Evolutionary conservation across 164 flowering plant genomes (phyloP).

Genomic region (Umbilicus rupestris): DNA sequence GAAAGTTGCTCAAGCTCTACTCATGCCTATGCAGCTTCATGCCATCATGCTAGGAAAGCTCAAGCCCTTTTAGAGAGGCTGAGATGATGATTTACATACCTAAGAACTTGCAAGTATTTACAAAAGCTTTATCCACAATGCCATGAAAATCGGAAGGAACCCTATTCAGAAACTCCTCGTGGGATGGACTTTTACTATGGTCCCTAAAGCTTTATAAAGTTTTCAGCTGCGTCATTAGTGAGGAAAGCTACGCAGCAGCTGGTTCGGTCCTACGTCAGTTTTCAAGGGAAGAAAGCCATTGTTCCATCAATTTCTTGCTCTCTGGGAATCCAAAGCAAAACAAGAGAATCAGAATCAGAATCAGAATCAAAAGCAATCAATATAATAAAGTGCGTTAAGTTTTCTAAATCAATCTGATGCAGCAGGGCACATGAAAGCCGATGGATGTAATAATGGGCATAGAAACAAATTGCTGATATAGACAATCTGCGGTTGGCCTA

Average conservation of each 20-base stretch:
- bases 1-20: not conserved
- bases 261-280: not conserved
- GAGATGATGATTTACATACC: too few relatives aligned
- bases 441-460: not conserved
- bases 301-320: conserved; percentile 5
- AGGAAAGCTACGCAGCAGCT: not conserved
- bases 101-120: not conserved
- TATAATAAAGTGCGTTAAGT: too few relatives aligned
- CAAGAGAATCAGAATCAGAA: not conserved
- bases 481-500: not conserved
- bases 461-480: not conserved
- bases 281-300: conserved; percentile 5
- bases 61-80: too few relatives aligned
- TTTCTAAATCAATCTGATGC: too few relatives aligned
- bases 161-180: not conserved
- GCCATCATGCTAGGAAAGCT: not conserved
- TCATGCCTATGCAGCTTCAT: not conserved
- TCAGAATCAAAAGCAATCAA: not conserved
- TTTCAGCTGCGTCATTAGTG: not conserved
- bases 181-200: not conserved
- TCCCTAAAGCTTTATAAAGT: too few relatives aligned
- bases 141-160: not conserved
- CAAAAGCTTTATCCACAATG: not conserved
- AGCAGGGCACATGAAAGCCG: not conserved
- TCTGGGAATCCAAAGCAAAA: conserved; percentile 6